Conservation (phyloP, 2,329 filamentous ascomycete genomes). For the Cercospora sp. region DNA sequence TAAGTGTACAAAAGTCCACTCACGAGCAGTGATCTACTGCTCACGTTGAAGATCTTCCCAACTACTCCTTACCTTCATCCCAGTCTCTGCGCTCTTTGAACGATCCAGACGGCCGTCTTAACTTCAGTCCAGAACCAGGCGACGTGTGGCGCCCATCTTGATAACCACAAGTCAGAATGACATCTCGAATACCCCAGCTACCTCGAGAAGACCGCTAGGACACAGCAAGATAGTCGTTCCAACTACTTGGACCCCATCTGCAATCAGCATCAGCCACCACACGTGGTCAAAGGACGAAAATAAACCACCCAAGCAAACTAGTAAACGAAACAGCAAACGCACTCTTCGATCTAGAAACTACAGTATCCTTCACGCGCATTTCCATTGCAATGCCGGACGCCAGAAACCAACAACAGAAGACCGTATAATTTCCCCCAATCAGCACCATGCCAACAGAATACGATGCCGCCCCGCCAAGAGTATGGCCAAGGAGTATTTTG, state of each 20-base stretch:
- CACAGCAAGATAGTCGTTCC: background rate
- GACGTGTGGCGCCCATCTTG: no score
- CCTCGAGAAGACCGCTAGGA: background rate
- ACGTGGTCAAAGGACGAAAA: background rate
- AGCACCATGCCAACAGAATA: background rate
- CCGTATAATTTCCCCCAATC: background rate
- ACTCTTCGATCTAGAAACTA: background rate
- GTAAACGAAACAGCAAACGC: background rate
- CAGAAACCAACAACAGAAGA: background rate
- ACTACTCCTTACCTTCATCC: background rate
- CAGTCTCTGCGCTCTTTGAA: background rate
- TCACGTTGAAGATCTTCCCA: background rate
- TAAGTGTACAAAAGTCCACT: conserved; percentile 11
- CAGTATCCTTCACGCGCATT: background rate
- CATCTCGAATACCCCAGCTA: background rate
- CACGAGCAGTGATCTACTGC: background rate
- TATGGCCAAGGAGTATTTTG: background rate
- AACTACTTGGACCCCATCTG: background rate
- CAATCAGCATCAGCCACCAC: background rate
- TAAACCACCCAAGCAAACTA: background rate
- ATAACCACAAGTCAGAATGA: no score
- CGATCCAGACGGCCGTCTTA: background rate
- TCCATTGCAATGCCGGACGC: background rate
- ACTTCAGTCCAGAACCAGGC: no score
- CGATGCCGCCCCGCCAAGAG: background rate